Base-by-base conservation (phyloP, 768 basidiomycete species). In the Termitomyces heimii region DNA sequence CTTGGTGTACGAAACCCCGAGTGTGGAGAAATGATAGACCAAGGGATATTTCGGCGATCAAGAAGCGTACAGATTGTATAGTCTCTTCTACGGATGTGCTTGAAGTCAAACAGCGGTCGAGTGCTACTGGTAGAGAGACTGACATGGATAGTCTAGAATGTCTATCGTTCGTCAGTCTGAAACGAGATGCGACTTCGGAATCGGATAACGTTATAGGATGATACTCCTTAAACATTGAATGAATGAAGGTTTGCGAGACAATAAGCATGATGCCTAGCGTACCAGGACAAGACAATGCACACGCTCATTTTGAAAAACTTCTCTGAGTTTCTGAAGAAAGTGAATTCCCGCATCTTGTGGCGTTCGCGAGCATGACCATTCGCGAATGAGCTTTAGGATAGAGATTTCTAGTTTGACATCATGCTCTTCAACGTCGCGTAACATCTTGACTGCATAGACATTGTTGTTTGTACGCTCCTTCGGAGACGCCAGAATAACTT, bases 1-100 rank as follows among this genome's bases (percentile, higher is more conserved):
- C 85, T 40, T 84, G 81, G 62, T 88, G 85, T 39, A 87, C 81
- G 65, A 86, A 82, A 26, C 85, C 84, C 60, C 78, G 76, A 55
- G 76, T 73, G 64, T 86, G 86, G 1, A 88, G 64, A 53, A 69
- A 73, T 28, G 68, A 56, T 12, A 76, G 51, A 18, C 71, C 75
- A 9, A 76, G 61, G 6, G 69, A 63, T 22, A 74, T 60, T 57
- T 73, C 73, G 2, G 69, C 70, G 18, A 67, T 62, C 13, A 75
- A 58, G 18, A 73, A 57, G 31, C 66, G 68, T 28, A 73, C 53
- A 35, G 66, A 61, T n/a, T 47, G 39, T 24, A 63, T 24, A 39
- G 58, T 59, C 32, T 60, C 57, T 32, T 52, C 57, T 48, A 28
- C 57, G 22, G 43, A 43, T 8, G 26, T n/a, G 13, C 6, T 54